phyloP scores from a whole-genome alignment of 768 basidiomycete species.

The Hericium coralloides region DNA sequence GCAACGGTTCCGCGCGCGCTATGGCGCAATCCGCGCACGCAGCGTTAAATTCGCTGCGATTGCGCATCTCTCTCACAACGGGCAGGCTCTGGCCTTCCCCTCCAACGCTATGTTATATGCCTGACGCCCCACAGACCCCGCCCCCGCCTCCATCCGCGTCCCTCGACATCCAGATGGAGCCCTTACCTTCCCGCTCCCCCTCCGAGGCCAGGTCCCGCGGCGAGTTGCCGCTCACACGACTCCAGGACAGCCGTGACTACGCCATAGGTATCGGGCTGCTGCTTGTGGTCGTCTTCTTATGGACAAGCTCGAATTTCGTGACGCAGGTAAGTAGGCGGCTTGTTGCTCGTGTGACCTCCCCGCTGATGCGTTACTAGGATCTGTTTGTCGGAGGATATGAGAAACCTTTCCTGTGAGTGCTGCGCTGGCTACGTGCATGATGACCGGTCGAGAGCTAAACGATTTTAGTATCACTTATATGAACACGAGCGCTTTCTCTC shows the following conservation, averaged over 20 bases:
- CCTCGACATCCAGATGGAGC: slow-evolving; percentile 10
- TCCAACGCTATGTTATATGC: neutral
- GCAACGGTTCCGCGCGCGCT: neutral
- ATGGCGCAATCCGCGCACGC: neutral
- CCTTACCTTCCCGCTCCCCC: neutral
- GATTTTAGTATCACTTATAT: slow-evolving; percentile 71
- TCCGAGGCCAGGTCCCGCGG: neutral
- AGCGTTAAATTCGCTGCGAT: too few species aligned
- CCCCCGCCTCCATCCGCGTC: neutral
- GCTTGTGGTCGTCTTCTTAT: slow-evolving; percentile 70
- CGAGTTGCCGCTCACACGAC: neutral
- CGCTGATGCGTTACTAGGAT: slow-evolving; percentile 21
- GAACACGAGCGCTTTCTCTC: slow-evolving; percentile 80
- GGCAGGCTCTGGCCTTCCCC: neutral
- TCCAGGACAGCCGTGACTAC: slow-evolving; percentile 28
- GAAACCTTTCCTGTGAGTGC: slow-evolving; percentile 79
- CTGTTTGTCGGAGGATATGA: slow-evolving; percentile 62
- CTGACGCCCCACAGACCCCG: neutral
- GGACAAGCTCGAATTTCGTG: slow-evolving; percentile 85
- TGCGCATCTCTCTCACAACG: neutral
- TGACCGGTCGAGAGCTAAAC: too few species aligned
- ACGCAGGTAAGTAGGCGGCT: slow-evolving; percentile 49
- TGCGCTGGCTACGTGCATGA: neutral
- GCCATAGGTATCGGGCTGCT: slow-evolving; percentile 59
- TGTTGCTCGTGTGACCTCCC: neutral